A percentile compares a stretch with the other conserved stretches of the same genome.
phyloP scores from a whole-genome alignment of 495 filamentous ascomycete species.

The Penicillium chermesinum region DNA sequence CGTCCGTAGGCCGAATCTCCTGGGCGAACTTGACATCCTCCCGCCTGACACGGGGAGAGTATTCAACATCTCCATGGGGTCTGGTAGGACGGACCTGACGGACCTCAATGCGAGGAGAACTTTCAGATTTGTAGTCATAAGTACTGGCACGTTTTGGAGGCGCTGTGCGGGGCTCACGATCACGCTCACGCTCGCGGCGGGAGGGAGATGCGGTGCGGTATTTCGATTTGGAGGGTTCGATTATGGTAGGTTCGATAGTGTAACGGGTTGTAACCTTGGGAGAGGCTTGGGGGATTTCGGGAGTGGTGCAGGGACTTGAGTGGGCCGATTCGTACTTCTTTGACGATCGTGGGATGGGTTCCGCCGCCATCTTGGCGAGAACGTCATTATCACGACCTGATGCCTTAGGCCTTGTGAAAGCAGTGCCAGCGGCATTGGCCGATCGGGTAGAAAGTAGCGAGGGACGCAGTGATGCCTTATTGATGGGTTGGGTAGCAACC shows the following conservation, averaged over 20 bases:
- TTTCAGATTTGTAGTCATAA: constrained; percentile 6
- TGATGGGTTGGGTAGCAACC: constrained; percentile 21
- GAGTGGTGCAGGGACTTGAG: constrained; percentile 36
- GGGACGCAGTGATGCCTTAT: constrained; percentile 23
- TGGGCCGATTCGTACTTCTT: constrained; percentile 44
- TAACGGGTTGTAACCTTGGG: constrained; percentile 34
- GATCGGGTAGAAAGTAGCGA: constrained; percentile 28
- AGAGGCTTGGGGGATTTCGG: constrained; percentile 28
- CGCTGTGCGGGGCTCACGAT: constrained; percentile 10
- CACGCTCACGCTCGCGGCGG: constrained; percentile 1
- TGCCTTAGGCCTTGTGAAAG: constrained; percentile 24
- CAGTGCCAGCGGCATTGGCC: constrained; percentile 25
- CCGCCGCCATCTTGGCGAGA: constrained; percentile 22
- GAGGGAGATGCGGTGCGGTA: constrained; percentile 20
- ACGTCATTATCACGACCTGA: constrained; percentile 18
- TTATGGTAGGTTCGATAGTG: constrained; percentile 28
- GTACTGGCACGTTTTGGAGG: constrained; percentile 19
- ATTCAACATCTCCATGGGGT: constrained; percentile 16
- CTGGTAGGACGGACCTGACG: constrained; percentile 17
- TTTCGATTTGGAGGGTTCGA: constrained; percentile 27
- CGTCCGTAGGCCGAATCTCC: constrained; percentile 14
- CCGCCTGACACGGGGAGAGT: constrained; percentile 7
- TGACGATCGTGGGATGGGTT: constrained; percentile 28
- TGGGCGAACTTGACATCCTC: constrained; percentile 18
- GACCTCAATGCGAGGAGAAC: constrained; percentile 13